These are phyloP conservation scores for Talaromyces marneffei DNA, from an alignment of 2,329 filamentous ascomycete genomes.

Conservation along the genomic window DNA sequence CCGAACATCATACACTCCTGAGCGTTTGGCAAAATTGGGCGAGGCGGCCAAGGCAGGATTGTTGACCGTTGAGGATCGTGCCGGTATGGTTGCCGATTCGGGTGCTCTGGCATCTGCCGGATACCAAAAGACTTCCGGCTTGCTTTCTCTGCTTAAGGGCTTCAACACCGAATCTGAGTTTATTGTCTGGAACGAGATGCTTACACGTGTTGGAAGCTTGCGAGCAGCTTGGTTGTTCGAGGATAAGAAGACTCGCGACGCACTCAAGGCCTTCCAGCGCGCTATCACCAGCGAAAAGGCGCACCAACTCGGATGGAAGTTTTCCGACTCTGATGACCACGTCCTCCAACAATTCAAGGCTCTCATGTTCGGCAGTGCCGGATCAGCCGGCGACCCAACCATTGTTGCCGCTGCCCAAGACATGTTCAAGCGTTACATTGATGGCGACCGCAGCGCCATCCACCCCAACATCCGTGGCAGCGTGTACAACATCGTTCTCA, in stretches of 20 bases:
- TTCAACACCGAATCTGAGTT: slow-evolving; percentile 79
- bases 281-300: slow-evolving; percentile 72
- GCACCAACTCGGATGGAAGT: slow-evolving; percentile 82
- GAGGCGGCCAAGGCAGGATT: slow-evolving; percentile 75
- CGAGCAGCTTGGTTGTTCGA: slow-evolving; percentile 86
- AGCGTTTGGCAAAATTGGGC: slow-evolving; percentile 80
- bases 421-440: slow-evolving; percentile 81
- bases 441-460: slow-evolving; percentile 72
- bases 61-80: slow-evolving; percentile 80
- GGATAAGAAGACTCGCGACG: slow-evolving; percentile 62
- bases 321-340: slow-evolving; percentile 77
- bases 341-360: slow-evolving; percentile 93
- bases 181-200: slow-evolving; percentile 91
- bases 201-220: slow-evolving; percentile 69
- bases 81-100: slow-evolving; percentile 91
- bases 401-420: slow-evolving; percentile 76
- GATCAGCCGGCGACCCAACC: slow-evolving; percentile 69
- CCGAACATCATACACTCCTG: slow-evolving; percentile 78
- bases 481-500: slow-evolving; percentile 78
- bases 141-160: slow-evolving; percentile 76
- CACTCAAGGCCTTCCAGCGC: slow-evolving; percentile 75
- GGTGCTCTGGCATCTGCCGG: slow-evolving; percentile 83
- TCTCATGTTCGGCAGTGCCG: slow-evolving; percentile 79
- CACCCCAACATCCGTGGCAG: slow-evolving; percentile 86
- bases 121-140: slow-evolving; percentile 86